Evolutionary conservation across 2,329 filamentous ascomycete species (phyloP).

Genomic region (Bisporella sp.): DNA sequence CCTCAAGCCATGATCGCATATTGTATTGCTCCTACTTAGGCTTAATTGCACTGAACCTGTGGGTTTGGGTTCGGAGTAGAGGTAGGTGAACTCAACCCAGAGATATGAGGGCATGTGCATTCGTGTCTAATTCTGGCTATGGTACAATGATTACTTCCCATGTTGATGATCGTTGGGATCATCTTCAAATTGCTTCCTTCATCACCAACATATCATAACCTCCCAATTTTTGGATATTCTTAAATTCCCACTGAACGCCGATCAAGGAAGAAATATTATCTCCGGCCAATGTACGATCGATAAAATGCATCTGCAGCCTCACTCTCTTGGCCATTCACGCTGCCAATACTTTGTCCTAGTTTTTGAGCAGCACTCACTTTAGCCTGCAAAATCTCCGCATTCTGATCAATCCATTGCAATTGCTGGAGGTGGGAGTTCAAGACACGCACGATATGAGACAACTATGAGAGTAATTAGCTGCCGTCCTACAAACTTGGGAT

Average conservation of each 20-base stretch:
- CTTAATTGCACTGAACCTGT: no score
- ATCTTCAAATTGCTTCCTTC: not conserved
- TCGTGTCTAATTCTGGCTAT: not conserved
- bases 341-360: slow-evolving; percentile 56
- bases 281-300: slow-evolving; percentile 74
- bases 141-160: not conserved
- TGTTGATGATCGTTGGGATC: no score
- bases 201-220: slow-evolving; percentile 12
- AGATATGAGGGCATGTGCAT: no score
- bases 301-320: slow-evolving; percentile 86
- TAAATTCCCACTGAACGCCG: slow-evolving; percentile 15
- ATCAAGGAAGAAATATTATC: slow-evolving; percentile 36
- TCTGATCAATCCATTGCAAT: slow-evolving; percentile 87
- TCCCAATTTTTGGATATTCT: slow-evolving; percentile 12
- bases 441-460: slow-evolving; percentile 91
- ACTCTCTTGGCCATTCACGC: slow-evolving; percentile 53
- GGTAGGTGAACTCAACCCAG: no score
- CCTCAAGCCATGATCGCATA: no score
- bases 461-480: slow-evolving; percentile 37
- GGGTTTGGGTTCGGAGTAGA: no score
- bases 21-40: no score
- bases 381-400: slow-evolving; percentile 70
- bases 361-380: slow-evolving; percentile 82
- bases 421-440: slow-evolving; percentile 90
- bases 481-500: not conserved